Evolutionary conservation across 192 early-diverging fungal genomes (phyloP).

Genomic region (Coemansia sp.): DNA sequence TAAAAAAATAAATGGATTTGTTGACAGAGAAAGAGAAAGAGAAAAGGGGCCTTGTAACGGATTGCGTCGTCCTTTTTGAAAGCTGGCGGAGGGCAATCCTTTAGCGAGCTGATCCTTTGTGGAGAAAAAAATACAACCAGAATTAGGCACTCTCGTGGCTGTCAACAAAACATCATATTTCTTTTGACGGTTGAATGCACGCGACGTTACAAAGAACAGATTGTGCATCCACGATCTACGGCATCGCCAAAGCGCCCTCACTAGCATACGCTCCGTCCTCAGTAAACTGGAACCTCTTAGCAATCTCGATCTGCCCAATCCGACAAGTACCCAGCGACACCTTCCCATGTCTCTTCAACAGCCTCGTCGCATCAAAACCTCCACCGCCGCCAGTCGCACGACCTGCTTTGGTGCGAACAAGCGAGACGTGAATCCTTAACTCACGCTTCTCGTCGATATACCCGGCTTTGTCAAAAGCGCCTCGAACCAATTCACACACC

Average conservation of each 20-base stretch:
- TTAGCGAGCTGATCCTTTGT: not conserved
- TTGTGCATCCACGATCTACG: slow-evolving; percentile 13
- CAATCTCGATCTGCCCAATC: slow-evolving; percentile 46
- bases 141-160: not conserved
- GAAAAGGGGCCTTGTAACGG: not conserved
- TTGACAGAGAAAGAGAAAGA: slow-evolving; percentile 6
- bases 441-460: slow-evolving; percentile 46
- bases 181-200: slow-evolving; percentile 8
- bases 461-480: slow-evolving; percentile 29
- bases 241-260: slow-evolving; percentile 30
- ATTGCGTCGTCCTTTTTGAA: not conserved
- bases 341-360: slow-evolving; percentile 30
- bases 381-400: not conserved
- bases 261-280: slow-evolving; percentile 38
- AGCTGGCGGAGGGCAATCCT: slow-evolving; percentile 5
- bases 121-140: not conserved
- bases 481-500: slow-evolving; percentile 30
- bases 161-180: not conserved
- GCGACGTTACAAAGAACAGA: not conserved
- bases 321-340: slow-evolving; percentile 38
- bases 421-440: slow-evolving; percentile 37
- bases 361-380: slow-evolving; percentile 25
- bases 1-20: not conserved
- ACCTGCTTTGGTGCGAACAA: slow-evolving; percentile 22
- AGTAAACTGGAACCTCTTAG: slow-evolving; percentile 30